These are phyloP conservation scores for Trichaptum fuscoviolaceum DNA, from an alignment of 768 basidiomycete species.

Conservation along the genomic window DNA sequence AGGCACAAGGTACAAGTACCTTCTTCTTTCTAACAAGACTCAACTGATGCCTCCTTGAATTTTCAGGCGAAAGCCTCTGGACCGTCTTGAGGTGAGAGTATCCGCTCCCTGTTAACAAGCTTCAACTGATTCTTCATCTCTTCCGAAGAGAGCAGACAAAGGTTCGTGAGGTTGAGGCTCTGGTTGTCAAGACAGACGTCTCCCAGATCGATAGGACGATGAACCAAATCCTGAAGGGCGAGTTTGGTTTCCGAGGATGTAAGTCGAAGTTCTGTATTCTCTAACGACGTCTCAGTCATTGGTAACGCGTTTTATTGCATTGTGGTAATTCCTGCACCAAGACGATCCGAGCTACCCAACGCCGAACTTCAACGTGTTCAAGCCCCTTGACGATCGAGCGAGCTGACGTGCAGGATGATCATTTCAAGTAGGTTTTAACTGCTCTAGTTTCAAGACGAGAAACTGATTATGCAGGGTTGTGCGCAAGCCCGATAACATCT, in stretches of 20 bases:
- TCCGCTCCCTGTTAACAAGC: too few species aligned
- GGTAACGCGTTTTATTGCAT: constrained; percentile 40
- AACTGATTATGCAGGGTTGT: constrained; percentile 34
- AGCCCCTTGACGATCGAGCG: constrained; percentile 49
- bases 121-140: too few species aligned
- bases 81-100: too few species aligned
- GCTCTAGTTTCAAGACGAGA: not conserved
- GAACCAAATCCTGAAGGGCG: constrained; percentile 70
- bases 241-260: constrained; percentile 76
- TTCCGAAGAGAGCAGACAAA: too few species aligned
- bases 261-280: constrained; percentile 17
- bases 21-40: too few species aligned
- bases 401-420: constrained; percentile 66
- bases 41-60: too few species aligned
- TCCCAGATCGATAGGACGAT: constrained; percentile 69
- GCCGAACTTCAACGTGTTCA: constrained; percentile 69
- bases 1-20: too few species aligned
- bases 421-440: constrained; percentile 32
- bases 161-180: too few species aligned
- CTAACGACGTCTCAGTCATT: constrained; percentile 41
- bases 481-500: too few species aligned
- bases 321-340: constrained; percentile 64
- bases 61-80: too few species aligned
- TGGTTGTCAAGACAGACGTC: constrained; percentile 63
- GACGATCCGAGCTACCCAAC: constrained; percentile 56